These are phyloP conservation scores for Pelargonium citronellum DNA, from an alignment of 441 rosid species.

Conservation along the genomic window DNA sequence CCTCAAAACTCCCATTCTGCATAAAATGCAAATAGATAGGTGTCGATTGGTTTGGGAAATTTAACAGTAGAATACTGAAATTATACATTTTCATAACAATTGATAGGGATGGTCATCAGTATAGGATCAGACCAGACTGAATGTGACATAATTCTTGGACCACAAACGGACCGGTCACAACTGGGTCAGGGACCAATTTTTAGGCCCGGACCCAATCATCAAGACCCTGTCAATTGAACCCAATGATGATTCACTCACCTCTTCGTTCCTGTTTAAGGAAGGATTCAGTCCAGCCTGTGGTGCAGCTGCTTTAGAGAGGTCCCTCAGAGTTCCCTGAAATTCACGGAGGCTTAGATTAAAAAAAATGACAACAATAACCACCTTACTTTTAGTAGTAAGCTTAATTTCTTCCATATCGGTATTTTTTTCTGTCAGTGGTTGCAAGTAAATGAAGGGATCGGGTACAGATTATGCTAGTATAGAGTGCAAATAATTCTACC, in stretches of 20 bases:
- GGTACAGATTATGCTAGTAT: not conserved
- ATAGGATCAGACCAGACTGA: too few species aligned
- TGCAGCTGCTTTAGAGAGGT: constrained; percentile 42
- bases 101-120: not conserved
- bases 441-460: not conserved
- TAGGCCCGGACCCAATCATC: not conserved
- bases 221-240: not conserved
- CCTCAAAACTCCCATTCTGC: constrained; percentile 39
- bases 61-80: constrained; percentile 7
- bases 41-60: constrained; percentile 1
- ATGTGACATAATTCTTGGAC: too few species aligned
- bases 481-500: constrained; percentile 16
- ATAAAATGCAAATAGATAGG: constrained; percentile 14
- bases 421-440: too few species aligned
- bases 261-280: constrained; percentile 33
- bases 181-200: too few species aligned
- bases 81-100: not conserved
- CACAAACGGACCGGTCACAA: too few species aligned
- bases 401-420: not conserved
- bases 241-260: constrained; percentile 25
- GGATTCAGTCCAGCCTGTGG: constrained; percentile 31
- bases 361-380: not conserved
- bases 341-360: not conserved
- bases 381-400: not conserved
- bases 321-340: constrained; percentile 50